Conservation (phyloP, 2,329 filamentous ascomycete species). For the Westerdykella aurantiaca region DNA sequence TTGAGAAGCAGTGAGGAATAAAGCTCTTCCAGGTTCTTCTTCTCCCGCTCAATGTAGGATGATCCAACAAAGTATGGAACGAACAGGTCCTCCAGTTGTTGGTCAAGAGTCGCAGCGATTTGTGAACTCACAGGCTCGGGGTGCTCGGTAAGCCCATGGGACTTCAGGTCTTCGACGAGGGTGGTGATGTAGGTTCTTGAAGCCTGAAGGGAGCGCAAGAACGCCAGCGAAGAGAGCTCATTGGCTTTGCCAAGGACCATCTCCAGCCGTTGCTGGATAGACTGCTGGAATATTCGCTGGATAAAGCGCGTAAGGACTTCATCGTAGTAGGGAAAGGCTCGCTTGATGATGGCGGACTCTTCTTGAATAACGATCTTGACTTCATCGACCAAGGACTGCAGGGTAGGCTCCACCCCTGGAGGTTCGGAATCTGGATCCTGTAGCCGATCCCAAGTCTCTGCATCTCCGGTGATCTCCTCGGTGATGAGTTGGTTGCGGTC, state of each 20-base stretch:
- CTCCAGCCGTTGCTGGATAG: slow-evolving; percentile 90
- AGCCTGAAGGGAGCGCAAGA: slow-evolving; percentile 83
- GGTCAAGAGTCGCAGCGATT: slow-evolving; percentile 65
- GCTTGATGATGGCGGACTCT: slow-evolving; percentile 93
- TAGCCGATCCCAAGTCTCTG: slow-evolving; percentile 75
- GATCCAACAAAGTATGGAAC: slow-evolving; percentile 61
- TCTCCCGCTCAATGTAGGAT: slow-evolving; percentile 61
- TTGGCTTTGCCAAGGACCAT: slow-evolving; percentile 94
- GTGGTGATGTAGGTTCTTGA: slow-evolving; percentile 83
- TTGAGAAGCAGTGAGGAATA: slow-evolving; percentile 93
- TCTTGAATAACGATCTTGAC: slow-evolving; percentile 94
- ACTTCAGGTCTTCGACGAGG: slow-evolving; percentile 86
- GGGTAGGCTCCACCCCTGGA: slow-evolving; percentile 81
- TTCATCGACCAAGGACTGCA: slow-evolving; percentile 89
- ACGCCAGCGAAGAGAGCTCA: slow-evolving; percentile 84
- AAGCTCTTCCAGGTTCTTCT: slow-evolving; percentile 66
- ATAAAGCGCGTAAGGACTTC: slow-evolving; percentile 89
- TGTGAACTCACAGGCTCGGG: slow-evolving; percentile 85
- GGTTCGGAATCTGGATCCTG: slow-evolving; percentile 92
- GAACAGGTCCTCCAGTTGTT: slow-evolving; percentile 62
- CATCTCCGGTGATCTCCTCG: slow-evolving; percentile 73
- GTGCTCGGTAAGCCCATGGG: slow-evolving; percentile 90
- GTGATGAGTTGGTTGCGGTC: slow-evolving; percentile 87
- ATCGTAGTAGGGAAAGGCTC: slow-evolving; percentile 93
- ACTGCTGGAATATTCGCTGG: slow-evolving; percentile 95